Conservation (phyloP, 2,329 filamentous ascomycete genomes). For the Aureobasidium vineae region DNA sequence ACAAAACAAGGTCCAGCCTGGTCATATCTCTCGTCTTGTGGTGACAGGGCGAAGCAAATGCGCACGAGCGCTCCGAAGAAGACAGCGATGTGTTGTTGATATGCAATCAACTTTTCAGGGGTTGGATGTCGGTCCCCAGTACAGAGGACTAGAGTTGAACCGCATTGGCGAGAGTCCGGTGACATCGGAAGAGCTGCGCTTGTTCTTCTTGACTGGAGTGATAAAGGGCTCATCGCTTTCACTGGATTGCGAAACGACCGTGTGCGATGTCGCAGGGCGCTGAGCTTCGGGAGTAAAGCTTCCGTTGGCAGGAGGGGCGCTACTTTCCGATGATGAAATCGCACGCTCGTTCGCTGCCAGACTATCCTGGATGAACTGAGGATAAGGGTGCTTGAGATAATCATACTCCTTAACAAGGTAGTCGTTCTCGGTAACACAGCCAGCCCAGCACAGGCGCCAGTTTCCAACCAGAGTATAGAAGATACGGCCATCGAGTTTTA, state of each 20-base stretch:
- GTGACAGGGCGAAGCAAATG: neutral
- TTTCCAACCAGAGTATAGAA: constrained; percentile 95
- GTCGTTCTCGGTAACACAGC: constrained; percentile 84
- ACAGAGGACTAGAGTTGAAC: constrained; percentile 17
- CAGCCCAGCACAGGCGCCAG: constrained; percentile 96
- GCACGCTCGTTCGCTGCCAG: constrained; percentile 49
- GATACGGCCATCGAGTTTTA: constrained; percentile 93
- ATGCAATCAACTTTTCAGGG: neutral
- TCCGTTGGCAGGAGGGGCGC: constrained; percentile 49
- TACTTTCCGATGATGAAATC: constrained; percentile 65
- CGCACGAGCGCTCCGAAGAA: neutral
- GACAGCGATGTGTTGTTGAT: neutral
- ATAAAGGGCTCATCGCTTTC: constrained; percentile 26
- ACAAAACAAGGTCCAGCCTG: constrained; percentile 8
- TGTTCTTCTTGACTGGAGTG: constrained; percentile 21
- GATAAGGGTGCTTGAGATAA: constrained; percentile 37
- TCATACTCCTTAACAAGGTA: constrained; percentile 69
- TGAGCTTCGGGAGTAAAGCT: constrained; percentile 27
- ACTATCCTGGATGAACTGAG: constrained; percentile 20
- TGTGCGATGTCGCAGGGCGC: constrained; percentile 27
- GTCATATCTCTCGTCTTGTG: constrained; percentile 1
- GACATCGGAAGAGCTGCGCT: constrained; percentile 24
- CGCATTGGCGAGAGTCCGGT: constrained; percentile 25
- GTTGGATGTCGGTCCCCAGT: constrained; percentile 11
- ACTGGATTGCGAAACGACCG: constrained; percentile 25